phyloP scores from a whole-genome alignment of 306 rosid species.

The Cicer bijugum region DNA sequence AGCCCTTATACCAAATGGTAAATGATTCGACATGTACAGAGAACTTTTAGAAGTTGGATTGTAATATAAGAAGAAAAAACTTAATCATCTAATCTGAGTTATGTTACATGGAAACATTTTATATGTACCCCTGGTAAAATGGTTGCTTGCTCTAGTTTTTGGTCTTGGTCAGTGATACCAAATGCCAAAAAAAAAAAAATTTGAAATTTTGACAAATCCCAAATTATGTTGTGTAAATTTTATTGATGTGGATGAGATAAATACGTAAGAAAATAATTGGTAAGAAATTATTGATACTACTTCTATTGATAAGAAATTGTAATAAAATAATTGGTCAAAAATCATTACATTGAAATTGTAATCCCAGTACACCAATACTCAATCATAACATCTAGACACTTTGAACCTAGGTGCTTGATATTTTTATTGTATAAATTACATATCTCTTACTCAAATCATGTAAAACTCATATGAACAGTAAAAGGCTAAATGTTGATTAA shows the following conservation, averaged over 20 bases:
- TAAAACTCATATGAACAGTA: neutral
- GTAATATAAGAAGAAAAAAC: constrained; percentile 18
- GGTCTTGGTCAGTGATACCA: constrained; percentile 11
- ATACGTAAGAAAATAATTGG: neutral
- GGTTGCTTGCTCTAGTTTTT: constrained; percentile 3
- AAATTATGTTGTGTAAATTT: neutral
- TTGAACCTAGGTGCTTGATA: neutral
- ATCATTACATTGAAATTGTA: neutral
- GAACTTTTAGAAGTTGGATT: constrained; percentile 12
- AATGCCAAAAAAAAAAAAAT: neutral
- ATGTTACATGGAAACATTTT: neutral
- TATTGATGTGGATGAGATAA: neutral
- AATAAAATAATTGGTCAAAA: too few species aligned
- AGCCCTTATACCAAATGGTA: constrained; percentile 6
- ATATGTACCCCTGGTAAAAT: neutral
- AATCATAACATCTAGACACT: neutral
- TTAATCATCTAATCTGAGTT: neutral
- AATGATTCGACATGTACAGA: constrained; percentile 26
- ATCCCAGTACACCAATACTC: neutral
- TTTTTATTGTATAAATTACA: neutral
- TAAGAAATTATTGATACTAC: constrained; percentile 47
- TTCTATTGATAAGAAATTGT: neutral
- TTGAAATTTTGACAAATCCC: neutral
- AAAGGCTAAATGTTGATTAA: neutral
- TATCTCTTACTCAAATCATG: neutral